Percentiles rank a stretch among this genome's conserved stretches.
Conservation (phyloP, 352 stramenopile species). For the Plasmopara viticola region DNA sequence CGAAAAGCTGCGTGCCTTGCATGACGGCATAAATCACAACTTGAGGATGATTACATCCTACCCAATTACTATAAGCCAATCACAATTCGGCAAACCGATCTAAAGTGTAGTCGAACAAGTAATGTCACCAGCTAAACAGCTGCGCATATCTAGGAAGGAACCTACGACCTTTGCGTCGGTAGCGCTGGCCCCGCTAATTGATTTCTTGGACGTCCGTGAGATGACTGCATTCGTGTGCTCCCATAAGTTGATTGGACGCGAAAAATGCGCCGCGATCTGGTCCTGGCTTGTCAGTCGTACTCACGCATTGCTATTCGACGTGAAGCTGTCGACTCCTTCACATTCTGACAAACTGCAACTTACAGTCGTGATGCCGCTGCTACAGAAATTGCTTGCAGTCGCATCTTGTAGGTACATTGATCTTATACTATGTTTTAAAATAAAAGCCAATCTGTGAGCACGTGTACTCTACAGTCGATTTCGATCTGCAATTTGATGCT, state of each 20-base stretch:
- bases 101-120: not conserved
- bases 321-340: conserved; percentile 23
- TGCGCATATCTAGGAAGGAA: conserved; percentile 1
- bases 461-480: conserved; percentile 25
- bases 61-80: too few relatives aligned
- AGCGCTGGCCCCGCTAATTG: conserved; percentile 40
- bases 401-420: conserved; percentile 35
- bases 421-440: not conserved
- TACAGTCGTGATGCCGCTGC: conserved; percentile 32
- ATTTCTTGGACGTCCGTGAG: conserved; percentile 40
- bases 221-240: conserved; percentile 30
- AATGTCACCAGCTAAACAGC: conserved; percentile 18
- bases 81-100: too few relatives aligned
- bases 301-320: conserved; percentile 14
- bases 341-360: conserved; percentile 26
- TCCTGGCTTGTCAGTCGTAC: conserved; percentile 36
- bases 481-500: conserved; percentile 42
- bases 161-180: conserved; percentile 19
- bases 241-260: conserved; percentile 18
- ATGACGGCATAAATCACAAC: not conserved
- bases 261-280: conserved; percentile 32
- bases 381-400: conserved; percentile 44
- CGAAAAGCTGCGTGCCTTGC: conserved; percentile 25
- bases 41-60: too few relatives aligned
- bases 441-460: too few relatives aligned